Evolutionary conservation across 1,284 basidiomycete genomes (phyloP).

Genomic region (Schizopora paradoxa): DNA sequence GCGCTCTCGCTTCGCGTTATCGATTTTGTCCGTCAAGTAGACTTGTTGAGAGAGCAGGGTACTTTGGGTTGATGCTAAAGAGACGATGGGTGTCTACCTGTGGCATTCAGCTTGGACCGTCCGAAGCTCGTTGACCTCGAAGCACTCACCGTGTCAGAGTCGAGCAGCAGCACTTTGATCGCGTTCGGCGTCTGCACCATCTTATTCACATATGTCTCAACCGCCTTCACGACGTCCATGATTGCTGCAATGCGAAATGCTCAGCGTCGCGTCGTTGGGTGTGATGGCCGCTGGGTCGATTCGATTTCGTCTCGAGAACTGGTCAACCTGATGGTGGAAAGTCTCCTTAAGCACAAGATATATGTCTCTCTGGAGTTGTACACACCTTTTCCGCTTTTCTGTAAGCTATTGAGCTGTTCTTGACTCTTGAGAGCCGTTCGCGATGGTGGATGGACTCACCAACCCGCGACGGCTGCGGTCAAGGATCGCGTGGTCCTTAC

Average conservation of each 20-base stretch:
- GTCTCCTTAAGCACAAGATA: too few relatives aligned
- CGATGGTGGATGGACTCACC: too few relatives aligned
- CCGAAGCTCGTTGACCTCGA: slow-evolving; percentile 1
- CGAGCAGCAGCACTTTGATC: slow-evolving; percentile 98
- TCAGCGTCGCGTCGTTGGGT: background rate
- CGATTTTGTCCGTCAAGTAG: slow-evolving; percentile 95
- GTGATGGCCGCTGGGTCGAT: too few relatives aligned
- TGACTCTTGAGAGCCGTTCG: too few relatives aligned
- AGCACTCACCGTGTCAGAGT: slow-evolving; percentile 82
- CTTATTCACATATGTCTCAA: slow-evolving; percentile 91
- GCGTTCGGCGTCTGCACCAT: slow-evolving; percentile 81
- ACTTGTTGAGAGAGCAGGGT: slow-evolving; percentile 94
- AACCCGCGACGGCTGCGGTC: too few relatives aligned
- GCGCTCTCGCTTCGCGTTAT: slow-evolving; percentile 82
- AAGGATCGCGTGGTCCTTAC: too few relatives aligned
- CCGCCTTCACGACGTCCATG: slow-evolving; percentile 96
- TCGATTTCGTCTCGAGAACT: too few relatives aligned
- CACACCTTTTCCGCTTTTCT: too few relatives aligned
- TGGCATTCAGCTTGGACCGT: slow-evolving; percentile 12
- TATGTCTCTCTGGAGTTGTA: too few relatives aligned
- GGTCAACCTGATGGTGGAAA: too few relatives aligned
- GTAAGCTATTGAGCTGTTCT: too few relatives aligned
- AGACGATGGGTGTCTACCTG: slow-evolving; percentile 91
- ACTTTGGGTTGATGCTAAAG: slow-evolving; percentile 91
- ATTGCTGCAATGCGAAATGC: background rate